Percentiles rank a stretch among this genome's conserved stretches.
These are phyloP conservation scores for Chondrus crispus DNA, from an alignment of 23 red algal species.

Conservation along the genomic window DNA sequence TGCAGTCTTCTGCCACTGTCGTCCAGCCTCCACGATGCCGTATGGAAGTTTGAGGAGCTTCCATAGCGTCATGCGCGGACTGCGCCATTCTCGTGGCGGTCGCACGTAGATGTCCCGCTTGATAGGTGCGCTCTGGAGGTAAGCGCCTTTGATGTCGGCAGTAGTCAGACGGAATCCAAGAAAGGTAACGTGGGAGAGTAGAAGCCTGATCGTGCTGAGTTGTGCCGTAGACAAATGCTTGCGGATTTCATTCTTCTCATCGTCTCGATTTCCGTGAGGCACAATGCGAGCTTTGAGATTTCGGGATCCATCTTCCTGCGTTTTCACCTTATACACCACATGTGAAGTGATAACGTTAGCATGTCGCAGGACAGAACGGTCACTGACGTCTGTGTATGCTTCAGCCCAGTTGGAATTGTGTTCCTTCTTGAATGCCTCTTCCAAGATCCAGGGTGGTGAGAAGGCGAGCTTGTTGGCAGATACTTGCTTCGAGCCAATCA, in stretches of 20 bases:
- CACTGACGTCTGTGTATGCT: neutral
- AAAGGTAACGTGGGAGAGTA: too few species aligned
- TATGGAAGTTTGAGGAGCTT: too few species aligned
- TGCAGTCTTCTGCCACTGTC: too few species aligned
- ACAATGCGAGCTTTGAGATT: conserved; percentile 11
- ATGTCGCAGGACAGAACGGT: neutral
- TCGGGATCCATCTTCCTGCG: neutral
- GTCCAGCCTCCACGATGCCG: too few species aligned
- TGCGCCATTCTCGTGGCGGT: too few species aligned
- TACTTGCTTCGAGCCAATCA: conserved; percentile 22
- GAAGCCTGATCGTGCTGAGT: neutral
- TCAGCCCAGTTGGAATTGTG: conserved; percentile 17
- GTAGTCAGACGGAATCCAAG: too few species aligned
- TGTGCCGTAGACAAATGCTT: neutral
- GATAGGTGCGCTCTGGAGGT: too few species aligned
- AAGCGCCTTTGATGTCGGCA: too few species aligned
- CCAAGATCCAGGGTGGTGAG: conserved; percentile 30
- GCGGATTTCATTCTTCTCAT: neutral
- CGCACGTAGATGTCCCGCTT: too few species aligned
- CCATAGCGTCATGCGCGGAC: too few species aligned
- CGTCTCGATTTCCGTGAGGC: neutral
- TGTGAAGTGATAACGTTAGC: conserved; percentile 40
- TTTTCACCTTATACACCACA: conserved; percentile 29
- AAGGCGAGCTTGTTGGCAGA: neutral
- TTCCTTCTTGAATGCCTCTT: conserved; percentile 9